phyloP scores from a whole-genome alignment of 805 yeast genomes.

The Candida koratica region DNA sequence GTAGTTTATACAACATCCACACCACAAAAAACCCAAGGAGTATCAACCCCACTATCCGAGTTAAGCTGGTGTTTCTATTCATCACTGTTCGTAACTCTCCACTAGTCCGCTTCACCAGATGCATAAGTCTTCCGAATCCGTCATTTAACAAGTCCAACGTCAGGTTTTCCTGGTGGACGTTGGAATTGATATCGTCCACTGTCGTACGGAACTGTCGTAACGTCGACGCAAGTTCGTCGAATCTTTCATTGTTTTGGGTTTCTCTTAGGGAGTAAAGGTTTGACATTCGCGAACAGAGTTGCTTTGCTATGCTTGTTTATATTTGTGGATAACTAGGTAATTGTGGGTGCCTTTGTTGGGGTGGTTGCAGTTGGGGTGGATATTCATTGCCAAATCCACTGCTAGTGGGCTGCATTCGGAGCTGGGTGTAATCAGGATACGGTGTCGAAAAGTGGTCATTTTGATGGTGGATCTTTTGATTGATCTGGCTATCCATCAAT shows the following conservation, averaged over 20 bases:
- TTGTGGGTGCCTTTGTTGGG: constrained; percentile 1
- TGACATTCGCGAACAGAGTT: constrained; percentile 15
- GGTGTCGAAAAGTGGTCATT: constrained; percentile 7
- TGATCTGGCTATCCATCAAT: constrained; percentile 50
- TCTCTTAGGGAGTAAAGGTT: constrained; percentile 39
- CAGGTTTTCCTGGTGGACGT: constrained; percentile 39
- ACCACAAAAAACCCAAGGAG: constrained; percentile 31
- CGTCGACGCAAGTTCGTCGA: constrained; percentile 41
- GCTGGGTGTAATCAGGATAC: constrained; percentile 11
- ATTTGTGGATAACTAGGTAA: constrained; percentile 5
- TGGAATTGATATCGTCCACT: constrained; percentile 40
- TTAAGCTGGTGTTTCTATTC: constrained; percentile 40
- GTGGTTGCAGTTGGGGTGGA: neutral
- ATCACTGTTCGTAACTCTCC: constrained; percentile 38
- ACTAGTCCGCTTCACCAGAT: constrained; percentile 36
- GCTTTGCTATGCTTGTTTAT: neutral
- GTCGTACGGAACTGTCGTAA: constrained; percentile 40
- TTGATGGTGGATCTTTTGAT: constrained; percentile 18
- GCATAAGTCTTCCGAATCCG: constrained; percentile 35
- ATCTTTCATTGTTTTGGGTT: constrained; percentile 39
- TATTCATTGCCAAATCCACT: constrained; percentile 36
- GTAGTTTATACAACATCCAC: constrained; percentile 38
- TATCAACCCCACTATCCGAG: constrained; percentile 34
- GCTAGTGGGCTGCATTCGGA: constrained; percentile 28
- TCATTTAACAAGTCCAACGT: constrained; percentile 36